Conservation (phyloP, 2,329 filamentous ascomycete genomes). For the Cladosporium sp. region DNA sequence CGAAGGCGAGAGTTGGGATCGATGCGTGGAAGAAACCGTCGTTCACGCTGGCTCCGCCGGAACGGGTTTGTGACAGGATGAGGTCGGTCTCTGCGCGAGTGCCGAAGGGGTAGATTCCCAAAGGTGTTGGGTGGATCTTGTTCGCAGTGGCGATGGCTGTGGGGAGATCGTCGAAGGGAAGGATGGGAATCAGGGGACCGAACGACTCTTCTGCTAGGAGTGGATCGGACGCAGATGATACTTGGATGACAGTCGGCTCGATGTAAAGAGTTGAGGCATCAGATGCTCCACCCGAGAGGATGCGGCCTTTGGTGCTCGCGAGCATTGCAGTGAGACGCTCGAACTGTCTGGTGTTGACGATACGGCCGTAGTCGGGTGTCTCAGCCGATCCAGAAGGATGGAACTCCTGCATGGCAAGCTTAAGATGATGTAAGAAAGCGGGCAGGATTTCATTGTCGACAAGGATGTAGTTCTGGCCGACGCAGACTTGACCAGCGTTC, state of each 20-base stretch:
- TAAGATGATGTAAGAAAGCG: constrained; percentile 72
- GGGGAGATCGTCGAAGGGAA: constrained; percentile 76
- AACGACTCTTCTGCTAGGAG: constrained; percentile 85
- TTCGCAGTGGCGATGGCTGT: constrained; percentile 83
- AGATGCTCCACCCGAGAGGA: constrained; percentile 81
- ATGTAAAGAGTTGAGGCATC: constrained; percentile 82
- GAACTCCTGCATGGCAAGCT: constrained; percentile 70
- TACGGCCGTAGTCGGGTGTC: constrained; percentile 76
- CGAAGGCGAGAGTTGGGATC: constrained; percentile 73
- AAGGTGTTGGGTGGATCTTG: constrained; percentile 75
- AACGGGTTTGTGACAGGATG: constrained; percentile 50
- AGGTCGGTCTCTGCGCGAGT: constrained; percentile 74
- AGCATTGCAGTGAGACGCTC: constrained; percentile 85
- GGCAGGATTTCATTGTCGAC: constrained; percentile 73
- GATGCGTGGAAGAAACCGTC: constrained; percentile 68
- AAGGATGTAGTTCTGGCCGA: constrained; percentile 89
- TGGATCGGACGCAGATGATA: constrained; percentile 71
- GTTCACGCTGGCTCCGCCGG: constrained; percentile 54
- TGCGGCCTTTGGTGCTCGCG: constrained; percentile 78
- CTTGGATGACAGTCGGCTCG: constrained; percentile 87
- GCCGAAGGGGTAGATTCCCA: constrained; percentile 84
- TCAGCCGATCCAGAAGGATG: constrained; percentile 78
- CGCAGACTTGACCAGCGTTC: constrained; percentile 87
- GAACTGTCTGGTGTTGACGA: constrained; percentile 80
- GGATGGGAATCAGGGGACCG: constrained; percentile 83